Evolutionary conservation across 208 protist species (phyloP).

Genomic region (Herpetomonas samuelpessoai): DNA sequence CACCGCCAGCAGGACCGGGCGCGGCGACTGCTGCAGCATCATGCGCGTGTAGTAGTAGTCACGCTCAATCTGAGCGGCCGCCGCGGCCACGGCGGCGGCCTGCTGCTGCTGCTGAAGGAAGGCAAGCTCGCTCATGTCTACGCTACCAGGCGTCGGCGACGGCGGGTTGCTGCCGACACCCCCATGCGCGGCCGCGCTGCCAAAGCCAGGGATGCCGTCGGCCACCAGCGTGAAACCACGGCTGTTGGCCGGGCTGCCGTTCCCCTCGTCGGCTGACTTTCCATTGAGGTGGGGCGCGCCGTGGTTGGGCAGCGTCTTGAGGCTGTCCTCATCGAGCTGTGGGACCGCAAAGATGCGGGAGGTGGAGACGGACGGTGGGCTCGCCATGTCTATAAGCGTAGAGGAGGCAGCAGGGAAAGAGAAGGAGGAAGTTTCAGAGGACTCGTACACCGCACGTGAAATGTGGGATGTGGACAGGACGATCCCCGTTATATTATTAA

Average conservation of each 20-base stretch:
- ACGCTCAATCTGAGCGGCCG: slow-evolving; percentile 50
- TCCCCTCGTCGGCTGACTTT: not conserved
- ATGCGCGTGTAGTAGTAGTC: slow-evolving; percentile 51
- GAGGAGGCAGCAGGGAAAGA: too few species aligned
- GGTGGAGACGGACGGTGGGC: not conserved
- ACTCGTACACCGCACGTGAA: too few species aligned
- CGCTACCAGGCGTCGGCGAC: slow-evolving; percentile 18
- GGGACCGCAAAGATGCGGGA: slow-evolving; percentile 17
- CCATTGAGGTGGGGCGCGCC: too few species aligned
- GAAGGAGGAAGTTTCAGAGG: too few species aligned
- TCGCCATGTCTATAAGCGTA: too few species aligned
- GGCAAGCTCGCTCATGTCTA: slow-evolving; percentile 38
- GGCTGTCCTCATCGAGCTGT: slow-evolving; percentile 39
- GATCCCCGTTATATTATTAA: too few species aligned
- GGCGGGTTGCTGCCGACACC: slow-evolving; percentile 1
- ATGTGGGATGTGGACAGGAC: too few species aligned
- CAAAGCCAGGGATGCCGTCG: not conserved
- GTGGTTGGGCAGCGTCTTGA: slow-evolving; percentile 7
- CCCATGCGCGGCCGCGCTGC: slow-evolving; percentile 1
- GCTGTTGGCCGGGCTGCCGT: not conserved
- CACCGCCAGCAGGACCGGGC: slow-evolving; percentile 47
- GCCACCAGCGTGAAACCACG: slow-evolving; percentile 22
- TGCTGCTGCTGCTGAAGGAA: slow-evolving; percentile 47
- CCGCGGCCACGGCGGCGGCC: slow-evolving; percentile 28
- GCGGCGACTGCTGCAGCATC: slow-evolving; percentile 59